phyloP scores from a whole-genome alignment of 306 rosid species.

The Quercus wislizeni region DNA sequence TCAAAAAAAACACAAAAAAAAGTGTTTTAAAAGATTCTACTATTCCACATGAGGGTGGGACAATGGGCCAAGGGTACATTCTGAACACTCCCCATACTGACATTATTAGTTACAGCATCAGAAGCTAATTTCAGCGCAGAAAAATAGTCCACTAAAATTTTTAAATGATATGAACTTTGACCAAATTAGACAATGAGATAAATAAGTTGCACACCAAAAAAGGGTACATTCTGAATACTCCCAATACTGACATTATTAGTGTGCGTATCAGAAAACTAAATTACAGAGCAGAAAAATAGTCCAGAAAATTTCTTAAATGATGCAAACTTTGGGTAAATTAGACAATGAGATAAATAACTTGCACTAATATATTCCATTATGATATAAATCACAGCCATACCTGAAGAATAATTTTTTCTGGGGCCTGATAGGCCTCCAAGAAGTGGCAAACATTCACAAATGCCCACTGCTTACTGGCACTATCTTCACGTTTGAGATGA shows the following conservation, averaged over 20 bases:
- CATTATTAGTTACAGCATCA: no score
- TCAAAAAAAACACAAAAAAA: not conserved
- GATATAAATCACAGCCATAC: slow-evolving; percentile 31
- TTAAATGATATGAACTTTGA: not conserved
- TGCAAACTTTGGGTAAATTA: not conserved
- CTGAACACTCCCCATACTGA: no score
- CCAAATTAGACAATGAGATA: not conserved
- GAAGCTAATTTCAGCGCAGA: no score
- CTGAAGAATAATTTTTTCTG: slow-evolving; percentile 98
- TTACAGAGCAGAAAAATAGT: not conserved
- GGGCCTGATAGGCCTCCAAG: slow-evolving; percentile 98
- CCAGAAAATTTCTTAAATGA: not conserved
- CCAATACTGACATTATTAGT: not conserved
- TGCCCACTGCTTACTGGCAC: slow-evolving; percentile 99
- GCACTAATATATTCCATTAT: not conserved
- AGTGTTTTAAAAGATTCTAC: not conserved
- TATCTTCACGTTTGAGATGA: slow-evolving; percentile 99
- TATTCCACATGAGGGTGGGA: not conserved
- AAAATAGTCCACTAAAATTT: not conserved
- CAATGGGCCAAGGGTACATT: no score
- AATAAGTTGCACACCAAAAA: not conserved
- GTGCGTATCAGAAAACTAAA: not conserved
- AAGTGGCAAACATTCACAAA: slow-evolving; percentile 99
- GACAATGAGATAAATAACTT: slow-evolving; percentile 11
- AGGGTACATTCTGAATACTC: no score